phyloP scores from a whole-genome alignment of 1,284 basidiomycete species.

The Cystobasidium slooffiae region DNA sequence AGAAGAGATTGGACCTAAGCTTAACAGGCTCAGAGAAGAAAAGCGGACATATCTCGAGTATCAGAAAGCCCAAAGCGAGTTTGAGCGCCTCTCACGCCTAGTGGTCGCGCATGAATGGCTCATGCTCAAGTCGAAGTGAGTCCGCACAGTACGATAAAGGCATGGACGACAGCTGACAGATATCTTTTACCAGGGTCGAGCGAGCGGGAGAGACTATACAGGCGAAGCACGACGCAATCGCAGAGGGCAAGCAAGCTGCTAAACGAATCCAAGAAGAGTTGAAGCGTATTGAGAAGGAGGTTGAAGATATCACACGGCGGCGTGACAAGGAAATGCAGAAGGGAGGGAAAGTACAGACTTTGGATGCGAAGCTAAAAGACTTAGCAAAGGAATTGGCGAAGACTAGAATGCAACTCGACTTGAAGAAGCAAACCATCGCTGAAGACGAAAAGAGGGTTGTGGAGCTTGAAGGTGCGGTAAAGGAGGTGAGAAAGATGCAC shows the following conservation, averaged over 20 bases:
- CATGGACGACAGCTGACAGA: conserved; percentile 56
- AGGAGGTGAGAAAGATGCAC: conserved; percentile 62
- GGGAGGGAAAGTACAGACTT: conserved; percentile 76
- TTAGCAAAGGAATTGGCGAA: conserved; percentile 86
- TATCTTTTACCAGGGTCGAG: conserved; percentile 50
- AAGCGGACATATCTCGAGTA: conserved; percentile 88
- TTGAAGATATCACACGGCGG: conserved; percentile 68
- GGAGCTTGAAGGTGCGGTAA: conserved; percentile 65
- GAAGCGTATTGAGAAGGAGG: conserved; percentile 62
- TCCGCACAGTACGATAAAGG: conserved; percentile 63
- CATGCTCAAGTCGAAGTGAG: conserved; percentile 62
- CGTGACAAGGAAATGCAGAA: conserved; percentile 67
- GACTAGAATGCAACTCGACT: conserved; percentile 81
- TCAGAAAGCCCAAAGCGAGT: conserved; percentile 85
- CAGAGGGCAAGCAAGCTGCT: conserved; percentile 57
- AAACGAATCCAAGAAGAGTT: conserved; percentile 60
- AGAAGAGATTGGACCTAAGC: conserved; percentile 94
- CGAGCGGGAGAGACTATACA: conserved; percentile 57
- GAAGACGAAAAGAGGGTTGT: conserved; percentile 76
- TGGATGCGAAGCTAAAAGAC: conserved; percentile 77
- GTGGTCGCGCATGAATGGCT: conserved; percentile 91
- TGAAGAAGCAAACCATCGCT: conserved; percentile 74
- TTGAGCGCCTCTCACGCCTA: conserved; percentile 84
- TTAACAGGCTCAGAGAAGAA: conserved; percentile 87
- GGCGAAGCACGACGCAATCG: conserved; percentile 53